A percentile compares a stretch with the other conserved stretches of the same genome.
These are phyloP conservation scores for Linderniella brevidens DNA, from an alignment of 257 asterid genomes.

Conservation along the genomic window DNA sequence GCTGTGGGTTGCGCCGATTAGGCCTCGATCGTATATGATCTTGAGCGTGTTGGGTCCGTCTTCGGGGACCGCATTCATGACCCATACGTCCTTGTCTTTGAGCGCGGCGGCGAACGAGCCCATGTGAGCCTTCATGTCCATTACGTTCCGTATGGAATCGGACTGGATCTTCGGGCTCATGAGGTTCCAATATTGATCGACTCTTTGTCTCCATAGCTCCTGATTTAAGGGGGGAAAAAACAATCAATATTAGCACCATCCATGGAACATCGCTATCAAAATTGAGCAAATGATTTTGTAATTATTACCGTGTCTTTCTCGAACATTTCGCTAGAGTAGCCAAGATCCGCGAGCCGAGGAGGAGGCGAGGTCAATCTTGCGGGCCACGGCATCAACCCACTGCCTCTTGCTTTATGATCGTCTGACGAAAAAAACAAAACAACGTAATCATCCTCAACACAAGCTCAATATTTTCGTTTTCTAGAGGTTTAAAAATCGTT, in stretches of 20 bases:
- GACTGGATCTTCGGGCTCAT: slow-evolving; percentile 45
- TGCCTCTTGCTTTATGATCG: slow-evolving; percentile 54
- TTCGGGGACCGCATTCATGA: slow-evolving; percentile 75
- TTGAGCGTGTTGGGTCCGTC: slow-evolving; percentile 80
- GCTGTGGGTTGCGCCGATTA: slow-evolving; percentile 61
- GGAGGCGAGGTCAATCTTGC: slow-evolving; percentile 61
- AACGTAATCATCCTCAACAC: neutral
- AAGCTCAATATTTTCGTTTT: neutral
- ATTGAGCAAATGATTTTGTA: neutral
- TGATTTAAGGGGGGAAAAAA: slow-evolving; percentile 7
- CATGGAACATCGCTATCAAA: neutral
- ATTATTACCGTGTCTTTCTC: slow-evolving; percentile 53
- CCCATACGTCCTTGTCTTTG: slow-evolving; percentile 77
- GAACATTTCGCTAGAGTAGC: slow-evolving; percentile 60
- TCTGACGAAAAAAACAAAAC: slow-evolving; percentile 21
- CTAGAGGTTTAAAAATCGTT: neutral
- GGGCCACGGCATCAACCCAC: slow-evolving; percentile 83
- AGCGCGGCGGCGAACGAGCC: slow-evolving; percentile 80
- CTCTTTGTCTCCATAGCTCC: slow-evolving; percentile 67
- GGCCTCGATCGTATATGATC: slow-evolving; percentile 65
- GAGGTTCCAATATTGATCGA: slow-evolving; percentile 51
- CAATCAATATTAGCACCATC: no score
- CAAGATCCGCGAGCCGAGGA: slow-evolving; percentile 78
- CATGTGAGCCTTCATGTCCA: slow-evolving; percentile 85
- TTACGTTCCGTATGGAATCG: slow-evolving; percentile 49